Conservation (phyloP, 352 stramenopile genomes). For the Globisporangium irregulare region DNA sequence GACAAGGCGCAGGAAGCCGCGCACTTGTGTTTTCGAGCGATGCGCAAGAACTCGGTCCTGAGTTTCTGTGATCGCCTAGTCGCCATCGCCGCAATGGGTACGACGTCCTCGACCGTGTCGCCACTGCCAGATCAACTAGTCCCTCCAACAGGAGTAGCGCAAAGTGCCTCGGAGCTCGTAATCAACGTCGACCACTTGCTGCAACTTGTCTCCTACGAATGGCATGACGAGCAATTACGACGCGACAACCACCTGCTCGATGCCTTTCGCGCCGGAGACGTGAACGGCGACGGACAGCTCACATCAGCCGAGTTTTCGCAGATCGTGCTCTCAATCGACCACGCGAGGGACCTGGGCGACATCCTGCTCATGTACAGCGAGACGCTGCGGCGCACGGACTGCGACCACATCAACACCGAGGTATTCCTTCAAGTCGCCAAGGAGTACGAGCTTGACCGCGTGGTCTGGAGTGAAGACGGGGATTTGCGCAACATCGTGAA, state of each 20-base stretch:
- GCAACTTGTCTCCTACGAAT: conserved; percentile 63
- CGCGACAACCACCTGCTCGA: conserved; percentile 65
- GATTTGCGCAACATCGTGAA: conserved; percentile 72
- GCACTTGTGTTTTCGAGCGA: conserved; percentile 66
- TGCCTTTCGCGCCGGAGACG: conserved; percentile 71
- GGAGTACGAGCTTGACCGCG: conserved; percentile 70
- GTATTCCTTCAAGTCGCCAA: conserved; percentile 73
- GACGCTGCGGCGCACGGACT: conserved; percentile 61
- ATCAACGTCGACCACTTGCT: conserved; percentile 76
- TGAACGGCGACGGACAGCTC: conserved; percentile 76
- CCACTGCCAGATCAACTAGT: not conserved
- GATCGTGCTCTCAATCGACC: conserved; percentile 78
- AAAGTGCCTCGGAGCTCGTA: conserved; percentile 20
- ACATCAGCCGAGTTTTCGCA: conserved; percentile 76
- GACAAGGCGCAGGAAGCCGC: conserved; percentile 65
- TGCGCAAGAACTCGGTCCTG: conserved; percentile 57
- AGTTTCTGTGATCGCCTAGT: conserved; percentile 67
- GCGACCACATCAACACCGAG: conserved; percentile 48
- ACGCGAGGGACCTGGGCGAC: conserved; percentile 52
- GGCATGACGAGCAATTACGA: conserved; percentile 63
- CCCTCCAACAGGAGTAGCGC: not conserved
- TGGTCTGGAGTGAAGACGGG: conserved; percentile 64
- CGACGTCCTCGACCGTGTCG: conserved; percentile 22
- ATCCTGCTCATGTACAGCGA: conserved; percentile 84
- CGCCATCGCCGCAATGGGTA: conserved; percentile 37